Evolutionary conservation across 2,329 filamentous ascomycete species (phyloP).

Genomic region (Phialophora macrospora): DNA sequence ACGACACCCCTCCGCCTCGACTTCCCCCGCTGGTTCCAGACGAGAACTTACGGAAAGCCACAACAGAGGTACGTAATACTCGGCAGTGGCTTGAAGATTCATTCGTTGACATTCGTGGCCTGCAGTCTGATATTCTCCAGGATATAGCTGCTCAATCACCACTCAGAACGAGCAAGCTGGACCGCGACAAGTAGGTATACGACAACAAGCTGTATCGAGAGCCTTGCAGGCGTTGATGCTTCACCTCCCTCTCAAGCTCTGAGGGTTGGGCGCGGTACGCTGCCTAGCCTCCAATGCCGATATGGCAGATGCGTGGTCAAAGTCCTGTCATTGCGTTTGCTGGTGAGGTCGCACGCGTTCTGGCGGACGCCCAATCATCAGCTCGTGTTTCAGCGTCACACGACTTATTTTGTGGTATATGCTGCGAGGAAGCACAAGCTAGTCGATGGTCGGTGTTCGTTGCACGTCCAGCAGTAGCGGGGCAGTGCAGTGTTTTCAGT

Average conservation of each 20-base stretch:
- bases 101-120: neutral
- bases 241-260: neutral
- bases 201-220: neutral
- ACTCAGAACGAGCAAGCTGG: neutral
- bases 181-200: neutral
- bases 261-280: neutral
- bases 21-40: slow-evolving; percentile 19
- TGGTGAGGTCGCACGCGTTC: neutral
- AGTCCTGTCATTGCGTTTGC: neutral
- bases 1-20: neutral
- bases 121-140: neutral
- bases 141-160: neutral
- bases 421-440: neutral
- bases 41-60: neutral
- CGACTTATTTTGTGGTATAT: neutral
- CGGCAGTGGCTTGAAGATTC: slow-evolving; percentile 4
- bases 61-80: neutral
- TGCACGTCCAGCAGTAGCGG: neutral
- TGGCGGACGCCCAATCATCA: neutral
- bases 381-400: neutral
- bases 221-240: neutral
- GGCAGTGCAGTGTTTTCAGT: too few species aligned
- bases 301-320: neutral
- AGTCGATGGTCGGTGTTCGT: neutral
- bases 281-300: neutral